These are phyloP conservation scores for Lipomyces mesembrius DNA, from an alignment of 805 yeast genomes.

Conservation along the genomic window DNA sequence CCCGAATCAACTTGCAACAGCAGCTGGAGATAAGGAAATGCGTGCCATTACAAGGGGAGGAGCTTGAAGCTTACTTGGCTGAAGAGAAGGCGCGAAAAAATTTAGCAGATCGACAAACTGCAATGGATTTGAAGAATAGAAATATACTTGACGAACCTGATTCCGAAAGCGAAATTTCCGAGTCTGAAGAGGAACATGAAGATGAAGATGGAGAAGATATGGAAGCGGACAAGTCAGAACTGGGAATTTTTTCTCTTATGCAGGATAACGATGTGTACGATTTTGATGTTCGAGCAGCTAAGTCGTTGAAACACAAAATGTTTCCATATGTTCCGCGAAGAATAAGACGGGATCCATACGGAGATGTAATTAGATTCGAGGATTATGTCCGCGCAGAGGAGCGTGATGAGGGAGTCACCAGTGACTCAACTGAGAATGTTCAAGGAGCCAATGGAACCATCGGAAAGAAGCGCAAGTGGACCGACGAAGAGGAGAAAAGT, in stretches of 20 bases:
- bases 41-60: conserved; percentile 46
- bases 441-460: conserved; percentile 41
- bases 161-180: conserved; percentile 30
- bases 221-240: conserved; percentile 34
- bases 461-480: conserved; percentile 49
- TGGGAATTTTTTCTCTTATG: conserved; percentile 40
- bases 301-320: conserved; percentile 48
- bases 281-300: conserved; percentile 56
- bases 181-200: conserved; percentile 37
- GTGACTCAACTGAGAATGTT: conserved; percentile 39
- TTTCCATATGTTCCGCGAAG: conserved; percentile 72
- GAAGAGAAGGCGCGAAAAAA: conserved; percentile 38
- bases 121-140: conserved; percentile 47
- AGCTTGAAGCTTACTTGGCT: conserved; percentile 43
- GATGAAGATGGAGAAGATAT: conserved; percentile 42
- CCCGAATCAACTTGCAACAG: conserved; percentile 14
- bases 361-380: conserved; percentile 69
- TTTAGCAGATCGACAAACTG: conserved; percentile 41
- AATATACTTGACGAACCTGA: conserved; percentile 45
- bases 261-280: conserved; percentile 52
- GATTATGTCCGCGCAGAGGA: conserved; percentile 64
- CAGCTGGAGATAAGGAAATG: conserved; percentile 43
- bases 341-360: conserved; percentile 79
- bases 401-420: conserved; percentile 36
- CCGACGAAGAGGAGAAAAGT: conserved; percentile 39